Conservation (phyloP, 768 basidiomycete species). For the Phylloporus rhodoxanthus region DNA sequence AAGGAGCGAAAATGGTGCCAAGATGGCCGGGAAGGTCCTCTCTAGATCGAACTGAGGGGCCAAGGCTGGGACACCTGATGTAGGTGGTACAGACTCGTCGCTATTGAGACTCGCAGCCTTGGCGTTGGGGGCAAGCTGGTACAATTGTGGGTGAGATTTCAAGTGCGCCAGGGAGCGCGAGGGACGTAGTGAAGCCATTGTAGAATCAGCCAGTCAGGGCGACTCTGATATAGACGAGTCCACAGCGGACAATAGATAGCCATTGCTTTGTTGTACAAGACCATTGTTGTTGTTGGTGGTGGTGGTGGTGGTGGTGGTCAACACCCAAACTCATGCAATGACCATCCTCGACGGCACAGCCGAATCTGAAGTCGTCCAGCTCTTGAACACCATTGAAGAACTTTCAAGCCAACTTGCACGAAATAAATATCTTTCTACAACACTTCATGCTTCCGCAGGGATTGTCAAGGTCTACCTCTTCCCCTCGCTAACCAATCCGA, state of each 20-base stretch:
- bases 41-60: constrained; percentile 27
- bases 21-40: constrained; percentile 34
- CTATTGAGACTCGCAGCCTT: constrained; percentile 24
- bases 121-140: not conserved
- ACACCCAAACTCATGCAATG: constrained; percentile 31
- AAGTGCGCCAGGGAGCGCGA: constrained; percentile 12
- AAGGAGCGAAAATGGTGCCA: constrained; percentile 27
- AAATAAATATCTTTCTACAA: constrained; percentile 67
- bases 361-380: constrained; percentile 56
- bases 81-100: constrained; percentile 23
- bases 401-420: constrained; percentile 78
- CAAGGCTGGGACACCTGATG: constrained; percentile 10
- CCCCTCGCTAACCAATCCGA: not conserved
- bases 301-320: constrained; percentile 1
- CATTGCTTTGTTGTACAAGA: constrained; percentile 5
- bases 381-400: constrained; percentile 67
- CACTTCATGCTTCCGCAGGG: constrained; percentile 66
- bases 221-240: constrained; percentile 5
- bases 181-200: constrained; percentile 7
- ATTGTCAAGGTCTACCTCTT: constrained; percentile 66
- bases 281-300: no score
- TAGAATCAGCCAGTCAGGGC: no score
- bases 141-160: not conserved
- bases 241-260: constrained; percentile 17
- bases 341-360: constrained; percentile 47